Evolutionary conservation across 176 grass and related monocot genomes (phyloP).

Genomic region (Musa troglodytarum): DNA sequence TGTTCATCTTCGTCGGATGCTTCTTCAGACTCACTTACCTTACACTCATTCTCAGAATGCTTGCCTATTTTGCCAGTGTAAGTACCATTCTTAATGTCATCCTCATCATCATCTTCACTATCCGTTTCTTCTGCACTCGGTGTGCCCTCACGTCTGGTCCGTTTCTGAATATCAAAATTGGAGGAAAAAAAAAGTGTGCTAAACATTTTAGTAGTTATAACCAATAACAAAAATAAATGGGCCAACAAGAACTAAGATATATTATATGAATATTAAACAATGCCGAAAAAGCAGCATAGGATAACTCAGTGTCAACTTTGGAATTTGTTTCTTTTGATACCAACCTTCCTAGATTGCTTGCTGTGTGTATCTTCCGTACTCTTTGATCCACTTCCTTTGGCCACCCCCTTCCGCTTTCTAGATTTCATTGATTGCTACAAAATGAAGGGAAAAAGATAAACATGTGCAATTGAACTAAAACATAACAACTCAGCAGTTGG

Average conservation of each 20-base stretch:
- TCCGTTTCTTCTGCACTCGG: conserved; percentile 33
- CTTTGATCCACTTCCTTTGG: conserved; percentile 51
- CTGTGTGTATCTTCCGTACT: conserved; percentile 23
- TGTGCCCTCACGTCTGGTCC: conserved; percentile 10
- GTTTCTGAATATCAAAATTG: conserved; percentile 31
- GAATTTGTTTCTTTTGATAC: conserved; percentile 9
- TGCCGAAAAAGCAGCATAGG: neutral
- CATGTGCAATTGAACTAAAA: neutral
- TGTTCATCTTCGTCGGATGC: conserved; percentile 35
- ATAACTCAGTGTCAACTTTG: conserved; percentile 10
- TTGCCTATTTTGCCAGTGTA: conserved; percentile 28
- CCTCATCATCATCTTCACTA: conserved; percentile 42
- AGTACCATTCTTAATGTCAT: conserved; percentile 12
- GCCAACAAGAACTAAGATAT: neutral
- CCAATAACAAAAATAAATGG: conserved; percentile 16
- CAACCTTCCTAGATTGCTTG: conserved; percentile 67
- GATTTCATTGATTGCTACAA: conserved; percentile 46
- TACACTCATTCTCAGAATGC: conserved; percentile 36
- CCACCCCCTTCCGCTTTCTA: conserved; percentile 65
- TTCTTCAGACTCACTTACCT: conserved; percentile 37
- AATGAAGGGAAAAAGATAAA: conserved; percentile 18
- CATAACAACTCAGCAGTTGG: too few relatives aligned
- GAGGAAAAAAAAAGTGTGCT: neutral
- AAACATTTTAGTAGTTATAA: conserved; percentile 6
- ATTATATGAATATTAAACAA: neutral